Evolutionary conservation across 805 yeast species (phyloP).

Genomic region (Pichia deserticola): DNA sequence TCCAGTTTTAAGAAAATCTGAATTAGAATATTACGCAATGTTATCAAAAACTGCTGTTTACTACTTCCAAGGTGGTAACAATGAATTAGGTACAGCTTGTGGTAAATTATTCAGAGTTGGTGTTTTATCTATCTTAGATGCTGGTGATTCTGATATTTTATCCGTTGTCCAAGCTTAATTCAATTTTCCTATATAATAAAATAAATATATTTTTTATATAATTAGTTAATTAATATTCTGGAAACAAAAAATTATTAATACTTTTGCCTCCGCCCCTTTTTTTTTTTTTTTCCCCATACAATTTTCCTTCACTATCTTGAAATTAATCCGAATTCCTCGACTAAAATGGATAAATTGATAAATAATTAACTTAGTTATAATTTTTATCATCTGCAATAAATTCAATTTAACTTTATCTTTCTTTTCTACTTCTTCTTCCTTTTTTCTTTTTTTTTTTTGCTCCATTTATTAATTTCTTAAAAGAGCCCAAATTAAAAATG

Average conservation of each 20-base stretch:
- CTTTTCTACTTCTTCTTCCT: neutral
- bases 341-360: too few relatives aligned
- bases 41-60: slow-evolving; percentile 93
- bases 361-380: too few relatives aligned
- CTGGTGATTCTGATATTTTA: slow-evolving; percentile 99
- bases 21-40: slow-evolving; percentile 99
- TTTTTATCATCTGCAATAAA: too few relatives aligned
- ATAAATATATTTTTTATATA: too few relatives aligned
- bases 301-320: too few relatives aligned
- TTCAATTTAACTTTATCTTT: too few relatives aligned
- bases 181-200: neutral
- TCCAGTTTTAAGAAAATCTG: slow-evolving; percentile 99
- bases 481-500: neutral
- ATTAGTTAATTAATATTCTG: too few relatives aligned
- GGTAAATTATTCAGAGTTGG: slow-evolving; percentile 99
- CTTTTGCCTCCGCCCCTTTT: too few relatives aligned
- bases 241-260: too few relatives aligned
- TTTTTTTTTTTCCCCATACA: too few relatives aligned
- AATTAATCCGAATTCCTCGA: too few relatives aligned
- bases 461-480: neutral
- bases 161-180: slow-evolving; percentile 38
- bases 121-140: slow-evolving; percentile 90
- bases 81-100: slow-evolving; percentile 99
- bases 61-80: slow-evolving; percentile 99
- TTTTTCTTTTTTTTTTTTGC: neutral